phyloP scores from a whole-genome alignment of 2,329 filamentous ascomycete genomes.

The Paramyrothecium sp. region DNA sequence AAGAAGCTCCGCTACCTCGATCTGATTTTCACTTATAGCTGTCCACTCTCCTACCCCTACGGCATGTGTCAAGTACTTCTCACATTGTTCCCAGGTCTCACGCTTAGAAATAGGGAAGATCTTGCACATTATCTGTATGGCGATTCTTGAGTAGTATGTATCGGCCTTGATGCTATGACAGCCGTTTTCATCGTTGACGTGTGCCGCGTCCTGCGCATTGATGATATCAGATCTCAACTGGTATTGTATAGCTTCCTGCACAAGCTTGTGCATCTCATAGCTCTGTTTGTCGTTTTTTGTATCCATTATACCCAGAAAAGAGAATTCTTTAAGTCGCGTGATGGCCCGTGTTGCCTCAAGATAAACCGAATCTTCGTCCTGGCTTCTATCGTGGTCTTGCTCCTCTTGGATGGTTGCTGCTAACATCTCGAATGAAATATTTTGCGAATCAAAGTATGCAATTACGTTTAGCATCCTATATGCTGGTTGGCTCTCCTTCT shows the following conservation, averaged over 20 bases:
- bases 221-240: constrained; percentile 1
- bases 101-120: constrained; percentile 15
- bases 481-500: constrained; percentile 20
- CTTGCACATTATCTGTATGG: constrained; percentile 15
- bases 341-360: constrained; percentile 13
- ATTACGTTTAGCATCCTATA: constrained; percentile 26
- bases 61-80: constrained; percentile 26
- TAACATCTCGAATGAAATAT: constrained; percentile 23
- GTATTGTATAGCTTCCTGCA: constrained; percentile 23
- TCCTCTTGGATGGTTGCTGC: constrained; percentile 7
- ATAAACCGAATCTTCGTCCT: constrained; percentile 1
- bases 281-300: background rate
- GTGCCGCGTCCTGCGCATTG: background rate
- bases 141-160: constrained; percentile 17
- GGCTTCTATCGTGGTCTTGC: background rate
- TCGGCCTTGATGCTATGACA: background rate
- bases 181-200: background rate
- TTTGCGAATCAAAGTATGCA: constrained; percentile 29
- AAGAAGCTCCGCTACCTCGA: constrained; percentile 10
- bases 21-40: constrained; percentile 11
- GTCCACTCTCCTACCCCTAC: constrained; percentile 20
- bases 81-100: constrained; percentile 18
- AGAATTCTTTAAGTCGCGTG: constrained; percentile 28
- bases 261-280: constrained; percentile 30
- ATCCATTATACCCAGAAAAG: constrained; percentile 22